Evolutionary conservation across 768 basidiomycete species (phyloP).

Genomic region (Fomitopsis pulvina): DNA sequence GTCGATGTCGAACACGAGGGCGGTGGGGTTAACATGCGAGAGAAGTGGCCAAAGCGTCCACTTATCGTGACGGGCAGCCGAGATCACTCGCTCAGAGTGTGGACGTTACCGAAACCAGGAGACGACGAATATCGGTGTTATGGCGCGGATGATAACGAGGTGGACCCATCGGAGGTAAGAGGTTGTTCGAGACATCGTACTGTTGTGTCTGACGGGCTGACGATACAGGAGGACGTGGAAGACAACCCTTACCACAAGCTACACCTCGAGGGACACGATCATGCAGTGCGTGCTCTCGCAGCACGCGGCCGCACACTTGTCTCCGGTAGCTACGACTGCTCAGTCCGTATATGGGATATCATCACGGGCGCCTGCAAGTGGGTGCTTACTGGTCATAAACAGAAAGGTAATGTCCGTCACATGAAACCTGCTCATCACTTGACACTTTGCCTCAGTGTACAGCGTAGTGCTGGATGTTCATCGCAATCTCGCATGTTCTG

Average conservation of each 20-base stretch:
- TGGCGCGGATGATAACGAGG: slow-evolving; percentile 52
- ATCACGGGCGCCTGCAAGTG: slow-evolving; percentile 76
- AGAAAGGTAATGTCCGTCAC: slow-evolving; percentile 57
- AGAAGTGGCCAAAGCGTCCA: slow-evolving; percentile 68
- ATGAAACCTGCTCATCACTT: neutral
- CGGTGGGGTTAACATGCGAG: slow-evolving; percentile 51
- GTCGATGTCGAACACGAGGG: slow-evolving; percentile 65
- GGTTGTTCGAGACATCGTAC: neutral
- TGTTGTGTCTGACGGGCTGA: neutral
- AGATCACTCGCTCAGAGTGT: slow-evolving; percentile 60
- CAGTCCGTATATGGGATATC: slow-evolving; percentile 93
- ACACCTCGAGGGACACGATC: slow-evolving; percentile 82
- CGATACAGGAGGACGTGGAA: slow-evolving; percentile 52
- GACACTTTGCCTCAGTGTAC: slow-evolving; percentile 57
- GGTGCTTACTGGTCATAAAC: slow-evolving; percentile 80
- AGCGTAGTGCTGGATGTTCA: slow-evolving; percentile 86
- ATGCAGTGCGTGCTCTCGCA: slow-evolving; percentile 89
- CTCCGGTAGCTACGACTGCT: slow-evolving; percentile 94
- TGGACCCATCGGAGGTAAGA: slow-evolving; percentile 47
- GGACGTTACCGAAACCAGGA: slow-evolving; percentile 59
- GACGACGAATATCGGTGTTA: slow-evolving; percentile 73
- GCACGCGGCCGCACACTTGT: slow-evolving; percentile 86
- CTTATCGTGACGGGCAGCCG: slow-evolving; percentile 70
- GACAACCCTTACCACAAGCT: slow-evolving; percentile 88
- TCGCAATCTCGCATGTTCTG: slow-evolving; percentile 89